Evolutionary conservation across 139 green algal genomes (phyloP), one percentile per base, ranked within the genome.

Genomic region (Micromonas pusilla): DNA sequence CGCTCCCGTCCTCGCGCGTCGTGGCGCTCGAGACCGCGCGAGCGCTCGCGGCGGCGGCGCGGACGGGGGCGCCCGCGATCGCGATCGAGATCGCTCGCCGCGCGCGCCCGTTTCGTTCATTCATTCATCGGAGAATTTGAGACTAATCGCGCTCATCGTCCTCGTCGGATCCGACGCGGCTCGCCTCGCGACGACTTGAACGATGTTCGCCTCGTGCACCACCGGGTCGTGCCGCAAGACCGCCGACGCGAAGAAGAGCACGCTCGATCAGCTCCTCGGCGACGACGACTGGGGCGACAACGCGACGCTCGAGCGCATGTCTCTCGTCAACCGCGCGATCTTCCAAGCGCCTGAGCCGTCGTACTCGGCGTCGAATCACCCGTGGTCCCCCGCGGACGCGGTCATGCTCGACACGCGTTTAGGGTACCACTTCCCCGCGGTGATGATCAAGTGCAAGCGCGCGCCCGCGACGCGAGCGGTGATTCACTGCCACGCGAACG

Each of bases 311-410:
- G 62, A 68, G 62, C n/a, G 5, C 9, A 13, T 68, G 62, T 68
- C 62, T 6, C 26, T 68, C n/a, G 20, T 68, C 62, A 68, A 68
- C 62, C 13, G 20, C 16, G 62, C 62, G 62, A 68, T 68, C 13
- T 68, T 68, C 26, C 62, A 68, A 28, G 62, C 62, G n/a, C 62
- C 62, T 5, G n/a, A 4, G 25, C 62, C 62, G 62, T 68, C 62
- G 62, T 68, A 68, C 26, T 36, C 62, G 62, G n/a, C n/a, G n/a
- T n/a, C n/a, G n/a, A n/a, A n/a, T n/a, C 62, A 68, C 26, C 62
- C 62, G 62, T 68, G 62, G 62, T 68, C 62, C 5, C 62, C 62
- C 25, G 62, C 62, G 5, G n/a, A 68, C n/a, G 13, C 5, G 4
- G 62, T 32, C 25, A 30, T 30, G 9, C n/a, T 68, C 9, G n/a